Evolutionary conservation across 2,329 filamentous ascomycete species (phyloP), one percentile per base, ranked within the genome.

Genomic region (Pyricularia grisea): DNA sequence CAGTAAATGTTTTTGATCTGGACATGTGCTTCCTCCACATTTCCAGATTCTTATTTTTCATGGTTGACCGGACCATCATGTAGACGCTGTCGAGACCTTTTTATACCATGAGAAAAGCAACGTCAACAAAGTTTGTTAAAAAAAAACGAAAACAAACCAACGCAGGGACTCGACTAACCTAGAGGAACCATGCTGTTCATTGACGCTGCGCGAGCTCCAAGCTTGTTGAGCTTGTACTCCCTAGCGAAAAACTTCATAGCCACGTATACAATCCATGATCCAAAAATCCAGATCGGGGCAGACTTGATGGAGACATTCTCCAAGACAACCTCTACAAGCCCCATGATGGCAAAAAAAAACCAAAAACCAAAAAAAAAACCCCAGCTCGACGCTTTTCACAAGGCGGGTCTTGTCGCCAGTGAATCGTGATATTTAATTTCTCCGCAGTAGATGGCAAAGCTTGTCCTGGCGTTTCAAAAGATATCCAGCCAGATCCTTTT

Each of bases 1-100:
- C 79, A 0, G 91, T 94, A 73, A 83, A 88, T 36, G 79, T 76
- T 4, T 79, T 74, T 20, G 78, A 77, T 10, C 72, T 66, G 23
- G 73, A 74, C 74, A 93, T 85, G 68, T 83, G 77, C 1, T 77
- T 70, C 9, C 80, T 72, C 90, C 91, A 96, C 70, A 86, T 81
- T 65, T 88, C 83, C 33, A 90, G 80, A 70, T 88, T 88, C 65
- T 81, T 78, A 74, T 93, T 79, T 0, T 78, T 75, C 66, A 82
- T 77, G 9, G 84, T 84, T 65, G 85, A 79, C 33, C 78, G 77
- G 64, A 92, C 74, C n/a, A 85, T 83, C n/a, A 78, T 75, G 73
- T 80, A 82, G 36, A 93, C 79, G 70, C 92, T 81, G 72, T 92
- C 90, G 61, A 94, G 72, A 65, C 89, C 91, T n/a, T n/a, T 90